Evolutionary conservation across 2,329 filamentous ascomycete species (phyloP).

Genomic region (Didymella arachidicola): DNA sequence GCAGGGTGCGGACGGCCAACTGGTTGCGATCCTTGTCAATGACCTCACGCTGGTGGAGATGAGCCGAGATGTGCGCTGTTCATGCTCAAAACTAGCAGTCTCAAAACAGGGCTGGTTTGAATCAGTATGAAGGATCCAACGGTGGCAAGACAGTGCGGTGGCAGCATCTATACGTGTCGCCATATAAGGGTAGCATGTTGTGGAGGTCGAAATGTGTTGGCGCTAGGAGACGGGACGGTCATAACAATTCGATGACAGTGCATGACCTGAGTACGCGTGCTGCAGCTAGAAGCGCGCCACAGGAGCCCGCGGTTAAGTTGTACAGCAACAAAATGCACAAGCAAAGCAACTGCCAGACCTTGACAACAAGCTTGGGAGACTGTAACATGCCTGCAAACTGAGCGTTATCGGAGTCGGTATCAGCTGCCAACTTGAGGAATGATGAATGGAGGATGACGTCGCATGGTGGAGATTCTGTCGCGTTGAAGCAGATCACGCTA

Average conservation of each 20-base stretch:
- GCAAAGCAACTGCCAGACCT: background rate
- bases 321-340: background rate
- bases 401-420: background rate
- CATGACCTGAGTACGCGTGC: constrained; percentile 15
- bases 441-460: constrained; percentile 14
- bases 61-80: constrained; percentile 19
- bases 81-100: constrained; percentile 8
- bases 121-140: background rate
- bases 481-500: constrained; percentile 11
- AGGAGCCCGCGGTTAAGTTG: constrained; percentile 7
- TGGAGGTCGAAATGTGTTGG: constrained; percentile 8
- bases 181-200: constrained; percentile 14
- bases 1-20: constrained; percentile 28
- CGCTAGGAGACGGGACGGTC: constrained; percentile 15
- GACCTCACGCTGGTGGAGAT: constrained; percentile 40
- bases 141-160: constrained; percentile 7
- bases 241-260: constrained; percentile 16
- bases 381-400: background rate
- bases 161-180: constrained; percentile 21
- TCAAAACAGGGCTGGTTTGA: constrained; percentile 4
- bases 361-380: background rate
- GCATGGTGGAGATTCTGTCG: constrained; percentile 9
- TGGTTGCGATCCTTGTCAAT: constrained; percentile 46
- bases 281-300: constrained; percentile 20
- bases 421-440: constrained; percentile 14